Percentiles rank a stretch among this genome's conserved stretches.
phyloP scores from a whole-genome alignment of 2,329 filamentous ascomycete species.

The Penicillium sp. region DNA sequence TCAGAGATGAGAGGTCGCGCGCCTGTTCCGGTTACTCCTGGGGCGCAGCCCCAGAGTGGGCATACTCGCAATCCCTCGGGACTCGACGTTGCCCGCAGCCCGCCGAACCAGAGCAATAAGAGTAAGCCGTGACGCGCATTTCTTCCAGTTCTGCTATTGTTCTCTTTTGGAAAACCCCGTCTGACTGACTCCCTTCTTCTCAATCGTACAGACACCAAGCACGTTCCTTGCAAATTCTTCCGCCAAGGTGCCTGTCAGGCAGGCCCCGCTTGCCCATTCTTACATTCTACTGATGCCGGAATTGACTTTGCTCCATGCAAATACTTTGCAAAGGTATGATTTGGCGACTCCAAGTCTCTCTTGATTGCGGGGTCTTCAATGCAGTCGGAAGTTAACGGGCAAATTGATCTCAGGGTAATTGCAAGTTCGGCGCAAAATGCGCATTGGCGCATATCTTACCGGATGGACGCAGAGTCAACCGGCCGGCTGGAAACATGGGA shows the following conservation, averaged over 20 bases:
- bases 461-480: slow-evolving; percentile 86
- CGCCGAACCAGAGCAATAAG: slow-evolving; percentile 46
- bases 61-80: slow-evolving; percentile 42
- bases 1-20: slow-evolving; percentile 43
- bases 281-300: slow-evolving; percentile 81
- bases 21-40: slow-evolving; percentile 40
- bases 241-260: slow-evolving; percentile 94
- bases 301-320: slow-evolving; percentile 89
- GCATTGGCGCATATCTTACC: slow-evolving; percentile 93
- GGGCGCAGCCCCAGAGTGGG: slow-evolving; percentile 36
- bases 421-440: slow-evolving; percentile 98
- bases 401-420: slow-evolving; percentile 68
- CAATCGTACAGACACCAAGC: slow-evolving; percentile 69
- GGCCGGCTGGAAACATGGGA: slow-evolving; percentile 52
- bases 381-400: slow-evolving; percentile 22
- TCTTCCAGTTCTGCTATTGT: not conserved
- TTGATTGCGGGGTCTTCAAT: not conserved
- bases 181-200: slow-evolving; percentile 10
- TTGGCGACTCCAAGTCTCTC: not conserved
- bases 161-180: too few species aligned
- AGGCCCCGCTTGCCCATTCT: slow-evolving; percentile 91
- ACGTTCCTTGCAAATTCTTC: slow-evolving; percentile 99
- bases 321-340: slow-evolving; percentile 88
- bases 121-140: slow-evolving; percentile 20
- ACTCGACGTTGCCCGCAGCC: slow-evolving; percentile 48